Conservation (phyloP, 139 green algal genomes). For the Closterium sp. region DNA sequence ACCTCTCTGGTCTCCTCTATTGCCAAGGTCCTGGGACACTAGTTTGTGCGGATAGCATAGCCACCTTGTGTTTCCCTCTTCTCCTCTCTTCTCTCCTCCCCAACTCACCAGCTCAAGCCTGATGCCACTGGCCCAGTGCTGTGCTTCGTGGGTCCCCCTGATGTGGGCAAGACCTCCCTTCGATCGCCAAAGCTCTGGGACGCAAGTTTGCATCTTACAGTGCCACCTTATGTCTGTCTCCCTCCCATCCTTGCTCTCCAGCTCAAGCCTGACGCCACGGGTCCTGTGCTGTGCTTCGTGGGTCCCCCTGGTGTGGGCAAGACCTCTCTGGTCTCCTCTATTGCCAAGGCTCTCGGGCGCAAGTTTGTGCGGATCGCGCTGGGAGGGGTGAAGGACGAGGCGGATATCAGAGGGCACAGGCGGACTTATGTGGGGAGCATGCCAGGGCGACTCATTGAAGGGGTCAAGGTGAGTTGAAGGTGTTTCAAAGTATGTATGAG, state of each 20-base stretch:
- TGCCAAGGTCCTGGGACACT: constrained; percentile 8
- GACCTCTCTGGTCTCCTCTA: no score
- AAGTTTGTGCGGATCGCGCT: constrained; percentile 41
- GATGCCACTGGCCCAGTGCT: no score
- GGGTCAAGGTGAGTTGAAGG: no score
- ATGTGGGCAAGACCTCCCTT: not conserved
- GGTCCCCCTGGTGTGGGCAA: constrained; percentile 62
- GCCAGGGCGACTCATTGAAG: constrained; percentile 36
- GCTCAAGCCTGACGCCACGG: not conserved
- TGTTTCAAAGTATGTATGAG: no score
- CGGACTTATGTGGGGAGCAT: constrained; percentile 62
- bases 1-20: no score
- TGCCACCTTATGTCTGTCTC: no score
- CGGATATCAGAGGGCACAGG: constrained; percentile 69
- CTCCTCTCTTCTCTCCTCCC: no score
- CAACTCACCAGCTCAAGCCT: no score
- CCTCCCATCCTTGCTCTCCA: not conserved
- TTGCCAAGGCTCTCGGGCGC: constrained; percentile 48
- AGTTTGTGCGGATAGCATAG: no score
- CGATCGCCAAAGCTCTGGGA: constrained; percentile 54
- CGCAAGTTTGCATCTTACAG: constrained; percentile 25
- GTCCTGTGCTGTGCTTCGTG: constrained; percentile 62
- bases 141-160: no score
- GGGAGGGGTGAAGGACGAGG: constrained; percentile 60
- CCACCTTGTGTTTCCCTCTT: no score